Conservation (phyloP, 257 asterid species). For the Solanum raphanifolium region DNA sequence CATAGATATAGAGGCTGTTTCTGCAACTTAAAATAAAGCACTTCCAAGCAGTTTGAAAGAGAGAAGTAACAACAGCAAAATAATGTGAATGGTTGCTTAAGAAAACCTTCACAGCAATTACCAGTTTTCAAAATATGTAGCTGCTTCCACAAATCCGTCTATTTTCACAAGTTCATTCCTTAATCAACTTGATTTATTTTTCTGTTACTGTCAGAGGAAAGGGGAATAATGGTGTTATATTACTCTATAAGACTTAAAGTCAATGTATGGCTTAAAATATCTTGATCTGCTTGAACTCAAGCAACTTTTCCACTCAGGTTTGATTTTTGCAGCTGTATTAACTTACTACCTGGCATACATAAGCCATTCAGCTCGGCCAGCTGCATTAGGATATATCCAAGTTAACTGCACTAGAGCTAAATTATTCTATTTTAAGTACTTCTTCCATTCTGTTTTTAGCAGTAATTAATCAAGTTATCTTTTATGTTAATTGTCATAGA, state of each 20-base stretch:
- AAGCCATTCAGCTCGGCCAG: constrained; percentile 29
- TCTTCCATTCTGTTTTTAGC: background rate
- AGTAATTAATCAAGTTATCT: background rate
- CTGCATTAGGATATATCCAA: background rate
- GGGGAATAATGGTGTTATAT: background rate
- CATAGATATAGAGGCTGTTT: background rate
- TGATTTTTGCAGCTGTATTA: constrained; percentile 1
- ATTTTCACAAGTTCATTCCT: background rate
- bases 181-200: background rate
- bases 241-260: background rate
- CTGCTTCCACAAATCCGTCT: background rate
- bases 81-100: background rate
- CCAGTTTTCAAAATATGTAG: background rate
- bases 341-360: constrained; percentile 12
- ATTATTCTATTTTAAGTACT: background rate
- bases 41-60: background rate
- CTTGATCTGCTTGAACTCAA: constrained; percentile 7
- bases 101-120: background rate
- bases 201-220: background rate
- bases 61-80: background rate
- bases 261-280: constrained; percentile 5
- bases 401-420: background rate
- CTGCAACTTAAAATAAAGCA: background rate
- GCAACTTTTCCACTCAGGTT: background rate
- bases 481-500: background rate